Evolutionary conservation across 2,329 filamentous ascomycete species (phyloP).

Genomic region (Arthrocladium fulminans): DNA sequence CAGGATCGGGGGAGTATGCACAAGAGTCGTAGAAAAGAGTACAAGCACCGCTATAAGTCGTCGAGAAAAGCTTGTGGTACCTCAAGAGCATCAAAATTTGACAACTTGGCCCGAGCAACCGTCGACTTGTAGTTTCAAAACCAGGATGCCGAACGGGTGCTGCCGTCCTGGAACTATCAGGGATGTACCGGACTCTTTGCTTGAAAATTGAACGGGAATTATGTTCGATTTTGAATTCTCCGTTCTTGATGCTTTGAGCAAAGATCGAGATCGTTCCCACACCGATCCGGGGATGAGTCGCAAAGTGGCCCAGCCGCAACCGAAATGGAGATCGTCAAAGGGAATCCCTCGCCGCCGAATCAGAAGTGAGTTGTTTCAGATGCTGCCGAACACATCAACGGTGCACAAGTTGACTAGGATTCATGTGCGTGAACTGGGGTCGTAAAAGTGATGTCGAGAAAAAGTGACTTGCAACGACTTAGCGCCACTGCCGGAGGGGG

Average conservation of each 20-base stretch:
- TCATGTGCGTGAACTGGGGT: neutral
- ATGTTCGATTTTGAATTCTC: neutral
- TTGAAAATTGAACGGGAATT: neutral
- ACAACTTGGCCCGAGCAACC: neutral
- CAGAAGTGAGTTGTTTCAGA: neutral
- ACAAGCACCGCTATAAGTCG: constrained; percentile 1
- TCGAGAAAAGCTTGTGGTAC: constrained; percentile 2
- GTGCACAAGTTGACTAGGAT: neutral
- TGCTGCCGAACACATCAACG: neutral
- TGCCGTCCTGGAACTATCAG: neutral
- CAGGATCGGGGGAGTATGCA: neutral
- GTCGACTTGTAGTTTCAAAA: neutral
- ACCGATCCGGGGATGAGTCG: constrained; percentile 1
- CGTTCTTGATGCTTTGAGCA: neutral
- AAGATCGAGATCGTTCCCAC: neutral
- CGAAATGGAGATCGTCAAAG: neutral
- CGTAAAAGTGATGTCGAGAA: constrained; percentile 1
- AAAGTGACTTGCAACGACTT: neutral
- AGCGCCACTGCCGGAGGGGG: too few species aligned
- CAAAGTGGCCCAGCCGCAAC: neutral
- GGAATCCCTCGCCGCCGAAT: neutral
- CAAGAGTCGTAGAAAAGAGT: neutral
- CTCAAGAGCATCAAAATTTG: neutral
- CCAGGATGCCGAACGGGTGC: neutral
- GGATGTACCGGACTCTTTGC: neutral